Evolutionary conservation across 2,329 filamentous ascomycete species (phyloP), one percentile per base, ranked within the genome.

Genomic region (Diaporthe eres): DNA sequence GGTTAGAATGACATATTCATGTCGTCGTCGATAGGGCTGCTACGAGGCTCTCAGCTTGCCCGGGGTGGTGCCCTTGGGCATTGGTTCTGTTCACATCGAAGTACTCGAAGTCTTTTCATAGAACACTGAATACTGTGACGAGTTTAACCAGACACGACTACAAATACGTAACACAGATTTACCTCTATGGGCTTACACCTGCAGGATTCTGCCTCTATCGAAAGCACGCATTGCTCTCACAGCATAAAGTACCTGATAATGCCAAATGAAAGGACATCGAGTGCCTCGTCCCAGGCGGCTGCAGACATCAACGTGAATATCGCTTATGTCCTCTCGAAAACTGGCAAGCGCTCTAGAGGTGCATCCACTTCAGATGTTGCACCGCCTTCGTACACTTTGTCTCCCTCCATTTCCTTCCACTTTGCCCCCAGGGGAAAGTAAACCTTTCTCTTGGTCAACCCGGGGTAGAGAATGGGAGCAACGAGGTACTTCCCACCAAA

Each of bases 401-500:
- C 67, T 5, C 74, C 74, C 34, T 77, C 74, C 49, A 77, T 47
- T n/a, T 72, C 75, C 57, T 77, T 79, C 80, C 78, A 81, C 60
- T 71, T 78, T n/a, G 74, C 77, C 22, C 77, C 78, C 28, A 34
- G 44, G 2, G 91, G 91, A 34, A 93, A 81, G 79, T 93, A 93
- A 0, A 89, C 87, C 8, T 81, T 83, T 8, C 84, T 84, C 47
- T 80, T 85, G 17, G 81, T 83, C 78, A 87, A 82, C 0, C 87
- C 87, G 0, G 88, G 81, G n/a, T 85, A 80, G 74, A 93, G 79
- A 0, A 93, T 85, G 0, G 92, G 91, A 17, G 86, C 88, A 10
- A 89, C 86, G 19, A 93, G 83, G 79, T 92, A 93, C 79, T 87
- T 89, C 22, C 83, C 80, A 0, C 92, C 92, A 79, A 89, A 94